Evolutionary conservation across 1,139 yeast genomes (phyloP).

Genomic region (Kluyveromyces sp.): DNA sequence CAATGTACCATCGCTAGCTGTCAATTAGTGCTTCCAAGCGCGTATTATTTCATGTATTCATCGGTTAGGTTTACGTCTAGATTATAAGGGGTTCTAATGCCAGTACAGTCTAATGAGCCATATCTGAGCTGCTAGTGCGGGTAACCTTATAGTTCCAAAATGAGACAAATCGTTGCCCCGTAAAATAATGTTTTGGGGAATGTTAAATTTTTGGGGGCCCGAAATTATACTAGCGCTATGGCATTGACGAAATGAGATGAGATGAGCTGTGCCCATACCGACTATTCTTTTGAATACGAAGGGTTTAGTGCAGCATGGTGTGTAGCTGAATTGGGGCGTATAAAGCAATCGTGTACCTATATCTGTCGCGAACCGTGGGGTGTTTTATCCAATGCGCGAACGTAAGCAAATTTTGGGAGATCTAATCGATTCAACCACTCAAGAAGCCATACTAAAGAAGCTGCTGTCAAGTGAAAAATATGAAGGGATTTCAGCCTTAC

Average conservation of each 20-base stretch:
- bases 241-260: background rate
- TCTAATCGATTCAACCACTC: background rate
- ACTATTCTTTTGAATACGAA: too few relatives aligned
- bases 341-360: too few relatives aligned
- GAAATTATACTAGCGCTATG: background rate
- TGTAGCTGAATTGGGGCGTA: too few relatives aligned
- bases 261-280: background rate
- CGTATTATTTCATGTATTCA: too few relatives aligned
- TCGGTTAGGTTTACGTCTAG: background rate
- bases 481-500: background rate
- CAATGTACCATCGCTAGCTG: background rate
- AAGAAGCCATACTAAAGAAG: background rate
- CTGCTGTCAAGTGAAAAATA: background rate
- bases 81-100: background rate
- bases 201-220: background rate
- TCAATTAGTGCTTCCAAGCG: too few relatives aligned
- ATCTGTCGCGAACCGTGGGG: too few relatives aligned
- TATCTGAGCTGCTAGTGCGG: background rate
- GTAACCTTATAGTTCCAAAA: background rate
- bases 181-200: background rate
- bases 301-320: too few relatives aligned
- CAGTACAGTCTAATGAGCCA: background rate
- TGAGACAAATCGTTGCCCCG: background rate
- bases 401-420: background rate
- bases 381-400: background rate